A percentile compares a stretch with the other conserved stretches of the same genome.
Evolutionary conservation across 2,329 filamentous ascomycete genomes (phyloP).

Genomic region (Onygenales sp.): DNA sequence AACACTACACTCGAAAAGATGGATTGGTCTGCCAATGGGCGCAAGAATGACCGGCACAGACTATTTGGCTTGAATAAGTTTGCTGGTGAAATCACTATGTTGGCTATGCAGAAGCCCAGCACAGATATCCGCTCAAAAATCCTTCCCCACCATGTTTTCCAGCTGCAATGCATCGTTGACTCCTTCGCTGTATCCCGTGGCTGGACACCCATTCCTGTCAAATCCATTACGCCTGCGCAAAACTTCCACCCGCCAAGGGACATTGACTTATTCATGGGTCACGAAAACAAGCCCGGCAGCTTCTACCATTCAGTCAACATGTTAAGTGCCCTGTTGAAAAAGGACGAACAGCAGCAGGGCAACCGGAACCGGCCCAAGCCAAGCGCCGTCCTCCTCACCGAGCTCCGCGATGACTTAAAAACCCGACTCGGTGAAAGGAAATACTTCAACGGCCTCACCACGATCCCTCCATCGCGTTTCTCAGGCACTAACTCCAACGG

Average conservation of each 20-base stretch:
- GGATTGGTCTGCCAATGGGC: conserved; percentile 35
- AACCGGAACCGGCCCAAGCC: conserved; percentile 13
- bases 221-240: conserved; percentile 23
- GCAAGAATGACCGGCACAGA: conserved; percentile 27
- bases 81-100: conserved; percentile 32
- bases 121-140: conserved; percentile 32
- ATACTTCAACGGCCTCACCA: conserved; percentile 24
- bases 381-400: conserved; percentile 14
- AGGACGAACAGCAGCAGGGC: conserved; percentile 16
- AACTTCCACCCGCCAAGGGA: conserved; percentile 32
- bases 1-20: conserved; percentile 25
- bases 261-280: conserved; percentile 36
- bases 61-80: conserved; percentile 41
- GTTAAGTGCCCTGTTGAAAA: conserved; percentile 22
- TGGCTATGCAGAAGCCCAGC: conserved; percentile 38
- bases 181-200: conserved; percentile 36
- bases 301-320: conserved; percentile 22
- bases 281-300: conserved; percentile 23
- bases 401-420: conserved; percentile 22
- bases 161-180: conserved; percentile 44
- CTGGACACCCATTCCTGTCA: conserved; percentile 28
- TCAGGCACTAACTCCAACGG: conserved; percentile 33
- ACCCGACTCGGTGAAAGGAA: conserved; percentile 31
- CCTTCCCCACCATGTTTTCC: conserved; percentile 40
- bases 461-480: conserved; percentile 36